These are phyloP conservation scores for Zizania palustris DNA, from an alignment of 202 grass and related monocot genomes.

Conservation along the genomic window DNA sequence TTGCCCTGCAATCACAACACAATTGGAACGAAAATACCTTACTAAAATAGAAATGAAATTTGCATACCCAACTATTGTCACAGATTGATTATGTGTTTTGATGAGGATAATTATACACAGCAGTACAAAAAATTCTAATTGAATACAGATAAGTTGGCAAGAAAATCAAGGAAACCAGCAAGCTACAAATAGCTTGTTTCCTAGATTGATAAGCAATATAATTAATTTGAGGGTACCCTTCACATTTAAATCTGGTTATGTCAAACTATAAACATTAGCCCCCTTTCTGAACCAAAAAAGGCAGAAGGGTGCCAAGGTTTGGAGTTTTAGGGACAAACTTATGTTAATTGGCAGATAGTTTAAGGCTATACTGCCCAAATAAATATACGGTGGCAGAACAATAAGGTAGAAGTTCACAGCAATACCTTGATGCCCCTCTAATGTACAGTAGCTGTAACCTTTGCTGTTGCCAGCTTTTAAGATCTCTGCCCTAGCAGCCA, in stretches of 20 bases:
- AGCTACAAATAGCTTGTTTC: not conserved
- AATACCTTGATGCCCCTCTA: slow-evolving; percentile 72
- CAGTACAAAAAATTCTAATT: not conserved
- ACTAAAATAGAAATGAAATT: not conserved
- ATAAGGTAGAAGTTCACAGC: not conserved
- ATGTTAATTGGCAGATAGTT: not conserved
- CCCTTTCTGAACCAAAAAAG: not conserved
- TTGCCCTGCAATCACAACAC: slow-evolving; percentile 47
- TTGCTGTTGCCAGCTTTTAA: slow-evolving; percentile 69
- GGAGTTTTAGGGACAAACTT: slow-evolving; percentile 6
- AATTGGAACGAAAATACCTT: not conserved
- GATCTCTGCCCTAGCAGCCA: slow-evolving; percentile 97
- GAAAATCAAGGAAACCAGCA: slow-evolving; percentile 7
- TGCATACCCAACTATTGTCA: not conserved
- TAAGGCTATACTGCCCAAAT: not conserved
- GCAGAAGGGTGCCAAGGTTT: not conserved
- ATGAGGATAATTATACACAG: not conserved
- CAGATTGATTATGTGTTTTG: not conserved
- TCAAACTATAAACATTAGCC: not conserved
- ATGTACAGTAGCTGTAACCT: slow-evolving; percentile 77
- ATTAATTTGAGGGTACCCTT: not conserved
- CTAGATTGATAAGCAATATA: not conserved
- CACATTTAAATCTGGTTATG: not conserved
- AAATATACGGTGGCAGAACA: not conserved
- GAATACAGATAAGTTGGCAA: not conserved